A percentile compares a stretch with the other conserved stretches of the same genome.
phyloP scores from a whole-genome alignment of 306 rosid genomes.

The Purshia tridentata region DNA sequence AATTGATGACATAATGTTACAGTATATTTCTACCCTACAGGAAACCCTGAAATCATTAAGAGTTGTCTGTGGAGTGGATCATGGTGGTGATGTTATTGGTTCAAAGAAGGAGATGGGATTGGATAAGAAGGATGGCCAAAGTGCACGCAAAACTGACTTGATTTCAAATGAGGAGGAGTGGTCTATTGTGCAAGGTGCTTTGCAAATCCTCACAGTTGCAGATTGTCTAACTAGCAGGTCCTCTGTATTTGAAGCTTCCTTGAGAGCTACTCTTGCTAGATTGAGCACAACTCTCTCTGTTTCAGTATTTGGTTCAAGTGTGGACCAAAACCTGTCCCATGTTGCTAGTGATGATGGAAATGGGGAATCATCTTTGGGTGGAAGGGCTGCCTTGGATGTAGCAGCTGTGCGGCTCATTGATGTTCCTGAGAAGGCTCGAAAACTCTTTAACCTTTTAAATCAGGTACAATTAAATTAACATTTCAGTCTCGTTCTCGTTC shows the following conservation, averaged over 20 bases:
- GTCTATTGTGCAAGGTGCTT: slow-evolving; percentile 98
- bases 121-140: slow-evolving; percentile 77
- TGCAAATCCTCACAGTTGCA: slow-evolving; percentile 94
- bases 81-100: slow-evolving; percentile 53
- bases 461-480: slow-evolving; percentile 52
- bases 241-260: slow-evolving; percentile 96
- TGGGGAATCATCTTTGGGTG: slow-evolving; percentile 60
- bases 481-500: background rate
- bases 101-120: slow-evolving; percentile 58
- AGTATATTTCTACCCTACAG: slow-evolving; percentile 79
- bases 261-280: slow-evolving; percentile 93
- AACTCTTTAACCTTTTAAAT: slow-evolving; percentile 85
- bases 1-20: slow-evolving; percentile 89
- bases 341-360: slow-evolving; percentile 39
- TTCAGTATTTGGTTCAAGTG: slow-evolving; percentile 82
- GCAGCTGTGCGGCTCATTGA: slow-evolving; percentile 82
- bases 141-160: slow-evolving; percentile 64
- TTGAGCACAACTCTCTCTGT: slow-evolving; percentile 81
- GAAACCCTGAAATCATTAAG: slow-evolving; percentile 90
- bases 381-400: slow-evolving; percentile 95
- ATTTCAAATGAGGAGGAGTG: slow-evolving; percentile 95
- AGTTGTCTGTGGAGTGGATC: slow-evolving; percentile 93
- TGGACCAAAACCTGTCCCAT: slow-evolving; percentile 66
- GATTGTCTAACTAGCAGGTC: slow-evolving; percentile 96
- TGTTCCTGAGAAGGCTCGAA: slow-evolving; percentile 84